Evolutionary conservation across 208 protist species (phyloP), one percentile per base, ranked within the genome.

Genomic region (Crithidia expoeki): DNA sequence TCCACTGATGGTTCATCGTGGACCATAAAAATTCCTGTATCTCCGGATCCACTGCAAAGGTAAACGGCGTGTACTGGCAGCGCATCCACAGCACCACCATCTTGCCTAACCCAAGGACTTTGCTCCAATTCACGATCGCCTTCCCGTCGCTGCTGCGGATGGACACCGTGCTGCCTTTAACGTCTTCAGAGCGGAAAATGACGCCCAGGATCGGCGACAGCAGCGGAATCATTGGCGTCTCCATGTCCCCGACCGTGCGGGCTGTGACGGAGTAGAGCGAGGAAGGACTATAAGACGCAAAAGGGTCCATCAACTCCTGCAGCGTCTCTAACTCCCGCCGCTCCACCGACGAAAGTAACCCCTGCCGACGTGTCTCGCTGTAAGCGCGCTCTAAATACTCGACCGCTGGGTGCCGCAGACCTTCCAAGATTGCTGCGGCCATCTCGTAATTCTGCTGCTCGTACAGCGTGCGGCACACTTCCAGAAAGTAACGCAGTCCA

Each of bases 391-490:
- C 61, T 14, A 89, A 23, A 7, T 34, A 55, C 64, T 71, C 62
- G 11, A 93, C 88, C 0, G 83, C 57, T 1, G 82, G 73, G 76
- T 93, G 80, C 30, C 79, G 69, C 52, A 93, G 64, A 2, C 84
- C 88, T 3, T 72, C 71, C 19, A 93, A 68, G 2, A 93, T 72
- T 17, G 83, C 79, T 2, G 84, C 67, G 12, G 85, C 80, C 61
- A 87, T 74, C 55, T 93, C 84, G 63, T 90, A 93, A 62, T 90
- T 90, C 69, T 90, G 84, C 57, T 74, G 56, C 27, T 89, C 85
- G 58, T 90, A 90, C 34, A 93, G 68, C 36, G 74, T 65, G 9
- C 80, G 76, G 60, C 84, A 87, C 25, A 90, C 50, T 36, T 83
- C 76, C 10, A 93, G 57, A 17, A 75, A 65, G 47, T 85, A 78